Evolutionary conservation across 129 eudicot genomes (phyloP).

Genomic region (Erigeron canadensis): DNA sequence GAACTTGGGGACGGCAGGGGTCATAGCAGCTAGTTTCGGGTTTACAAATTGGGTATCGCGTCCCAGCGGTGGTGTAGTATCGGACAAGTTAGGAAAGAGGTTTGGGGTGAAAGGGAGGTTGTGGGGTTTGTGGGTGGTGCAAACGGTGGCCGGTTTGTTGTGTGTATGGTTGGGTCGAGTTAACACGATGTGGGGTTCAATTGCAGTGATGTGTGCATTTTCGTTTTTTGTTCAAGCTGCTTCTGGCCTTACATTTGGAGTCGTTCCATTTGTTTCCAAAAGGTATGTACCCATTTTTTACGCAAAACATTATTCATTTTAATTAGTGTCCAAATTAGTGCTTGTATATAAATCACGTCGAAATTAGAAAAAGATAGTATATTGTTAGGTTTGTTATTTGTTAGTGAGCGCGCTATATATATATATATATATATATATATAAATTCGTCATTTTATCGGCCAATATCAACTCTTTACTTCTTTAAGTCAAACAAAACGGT

Average conservation of each 20-base stretch:
- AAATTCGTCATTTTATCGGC: no score
- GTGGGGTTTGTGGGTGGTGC: conserved; percentile 76
- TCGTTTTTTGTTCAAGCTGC: conserved; percentile 80
- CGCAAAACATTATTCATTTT: not conserved
- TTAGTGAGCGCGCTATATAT: no score
- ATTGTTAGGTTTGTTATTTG: no score
- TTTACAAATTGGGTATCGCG: conserved; percentile 59
- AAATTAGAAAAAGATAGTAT: no score
- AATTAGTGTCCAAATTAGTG: no score
- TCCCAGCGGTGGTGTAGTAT: conserved; percentile 69
- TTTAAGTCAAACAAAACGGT: no score
- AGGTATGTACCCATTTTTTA: conserved; percentile 35
- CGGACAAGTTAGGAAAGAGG: conserved; percentile 58
- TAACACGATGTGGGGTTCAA: conserved; percentile 54
- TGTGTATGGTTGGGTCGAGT: conserved; percentile 57
- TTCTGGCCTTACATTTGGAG: conserved; percentile 72
- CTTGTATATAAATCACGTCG: no score
- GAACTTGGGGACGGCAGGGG: conserved; percentile 56
- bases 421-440: no score
- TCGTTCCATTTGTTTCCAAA: conserved; percentile 75
- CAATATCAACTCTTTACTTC: no score
- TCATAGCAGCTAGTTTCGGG: conserved; percentile 73
- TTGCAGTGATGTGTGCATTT: conserved; percentile 53
- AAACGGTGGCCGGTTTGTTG: conserved; percentile 65
- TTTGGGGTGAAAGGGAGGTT: conserved; percentile 83